Conservation (phyloP, 2,329 filamentous ascomycete genomes). For the Metarhizium brunneum region DNA sequence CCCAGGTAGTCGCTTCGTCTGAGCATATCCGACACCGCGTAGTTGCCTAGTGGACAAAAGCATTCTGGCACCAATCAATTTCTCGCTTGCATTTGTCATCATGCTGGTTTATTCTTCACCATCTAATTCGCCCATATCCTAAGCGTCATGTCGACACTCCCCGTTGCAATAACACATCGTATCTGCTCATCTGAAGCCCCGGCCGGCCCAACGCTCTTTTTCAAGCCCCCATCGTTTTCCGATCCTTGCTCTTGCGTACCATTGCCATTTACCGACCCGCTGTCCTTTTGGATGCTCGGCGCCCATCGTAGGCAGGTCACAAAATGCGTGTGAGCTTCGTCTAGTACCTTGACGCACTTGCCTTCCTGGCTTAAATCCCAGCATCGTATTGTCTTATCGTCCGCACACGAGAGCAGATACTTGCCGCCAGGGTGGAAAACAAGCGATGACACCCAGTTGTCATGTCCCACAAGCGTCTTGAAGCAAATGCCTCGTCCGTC, state of each 20-base stretch:
- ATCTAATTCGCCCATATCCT: conserved; percentile 60
- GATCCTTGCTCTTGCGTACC: conserved; percentile 7
- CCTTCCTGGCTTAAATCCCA: conserved; percentile 91
- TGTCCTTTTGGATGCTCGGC: conserved; percentile 35
- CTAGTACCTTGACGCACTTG: conserved; percentile 75
- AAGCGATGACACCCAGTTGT: conserved; percentile 85
- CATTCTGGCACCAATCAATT: not conserved
- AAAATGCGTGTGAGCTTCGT: conserved; percentile 74
- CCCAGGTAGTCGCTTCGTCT: not conserved
- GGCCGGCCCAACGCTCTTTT: conserved; percentile 34
- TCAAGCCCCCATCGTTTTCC: conserved; percentile 27
- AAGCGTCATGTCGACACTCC: conserved; percentile 73
- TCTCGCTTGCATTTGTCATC: not conserved
- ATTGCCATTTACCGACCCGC: conserved; percentile 6
- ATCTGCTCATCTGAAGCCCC: conserved; percentile 50
- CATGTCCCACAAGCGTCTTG: conserved; percentile 77
- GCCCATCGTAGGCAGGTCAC: conserved; percentile 84
- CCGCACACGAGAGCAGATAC: conserved; percentile 75
- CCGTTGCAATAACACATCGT: conserved; percentile 78
- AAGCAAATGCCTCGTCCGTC: conserved; percentile 76
- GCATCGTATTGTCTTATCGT: conserved; percentile 87
- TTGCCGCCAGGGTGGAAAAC: conserved; percentile 89
- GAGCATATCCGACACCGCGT: not conserved
- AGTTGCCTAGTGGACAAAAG: not conserved
- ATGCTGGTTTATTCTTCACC: not conserved